These are phyloP conservation scores for Colletotrichum spaethianum DNA, from an alignment of 2,329 filamentous ascomycete species.

Conservation along the genomic window DNA sequence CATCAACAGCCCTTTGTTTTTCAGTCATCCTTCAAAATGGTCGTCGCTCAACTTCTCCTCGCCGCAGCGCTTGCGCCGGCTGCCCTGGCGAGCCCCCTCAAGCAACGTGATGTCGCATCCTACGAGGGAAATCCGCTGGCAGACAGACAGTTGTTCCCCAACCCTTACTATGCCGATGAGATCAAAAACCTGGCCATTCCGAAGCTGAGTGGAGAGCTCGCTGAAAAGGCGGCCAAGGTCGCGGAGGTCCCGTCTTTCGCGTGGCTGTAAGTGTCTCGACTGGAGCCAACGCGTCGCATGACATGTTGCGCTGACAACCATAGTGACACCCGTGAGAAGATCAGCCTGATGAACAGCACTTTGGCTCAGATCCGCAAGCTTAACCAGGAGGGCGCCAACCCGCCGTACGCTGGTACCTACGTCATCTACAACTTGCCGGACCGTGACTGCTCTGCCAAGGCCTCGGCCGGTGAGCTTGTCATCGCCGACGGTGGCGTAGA, in stretches of 20 bases:
- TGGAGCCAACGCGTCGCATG: background rate
- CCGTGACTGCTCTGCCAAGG: slow-evolving; percentile 54
- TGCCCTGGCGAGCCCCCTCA: slow-evolving; percentile 33
- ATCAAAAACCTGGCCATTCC: slow-evolving; percentile 65
- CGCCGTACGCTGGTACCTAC: slow-evolving; percentile 48
- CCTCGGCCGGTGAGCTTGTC: slow-evolving; percentile 53
- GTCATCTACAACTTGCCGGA: slow-evolving; percentile 56
- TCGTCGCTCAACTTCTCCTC: slow-evolving; percentile 29
- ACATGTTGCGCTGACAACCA: background rate
- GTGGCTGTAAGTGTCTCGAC: slow-evolving; percentile 45
- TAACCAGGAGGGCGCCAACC: slow-evolving; percentile 41
- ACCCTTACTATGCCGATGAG: slow-evolving; percentile 54
- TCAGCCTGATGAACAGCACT: slow-evolving; percentile 49
- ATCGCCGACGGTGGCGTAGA: slow-evolving; percentile 48
- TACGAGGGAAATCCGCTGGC: slow-evolving; percentile 56
- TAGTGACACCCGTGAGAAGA: slow-evolving; percentile 52
- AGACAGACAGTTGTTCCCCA: slow-evolving; percentile 52
- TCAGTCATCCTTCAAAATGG: background rate
- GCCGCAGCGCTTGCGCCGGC: slow-evolving; percentile 35
- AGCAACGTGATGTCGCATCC: slow-evolving; percentile 33
- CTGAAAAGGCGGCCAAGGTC: slow-evolving; percentile 52
- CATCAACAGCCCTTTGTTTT: background rate
- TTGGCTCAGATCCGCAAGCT: slow-evolving; percentile 47
- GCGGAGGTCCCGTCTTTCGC: slow-evolving; percentile 50
- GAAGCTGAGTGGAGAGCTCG: slow-evolving; percentile 62